Conservation (phyloP, 345 rosid species). For the Garcia nutans region DNA sequence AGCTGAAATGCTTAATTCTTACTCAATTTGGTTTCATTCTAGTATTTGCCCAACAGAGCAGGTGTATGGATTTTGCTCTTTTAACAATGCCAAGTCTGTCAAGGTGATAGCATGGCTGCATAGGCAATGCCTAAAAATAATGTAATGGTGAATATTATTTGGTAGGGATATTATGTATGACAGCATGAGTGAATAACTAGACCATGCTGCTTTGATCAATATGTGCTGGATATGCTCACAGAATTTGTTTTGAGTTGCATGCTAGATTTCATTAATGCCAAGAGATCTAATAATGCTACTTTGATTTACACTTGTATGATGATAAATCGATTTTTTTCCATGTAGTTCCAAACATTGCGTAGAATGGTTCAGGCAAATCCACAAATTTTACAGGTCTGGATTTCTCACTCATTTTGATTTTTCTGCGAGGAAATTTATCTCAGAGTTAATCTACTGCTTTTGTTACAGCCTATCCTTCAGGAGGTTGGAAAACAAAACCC, state of each 20-base stretch:
- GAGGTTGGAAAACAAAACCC: slow-evolving; percentile 99
- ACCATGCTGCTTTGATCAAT: not conserved
- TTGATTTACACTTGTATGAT: not conserved
- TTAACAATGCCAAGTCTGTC: not conserved
- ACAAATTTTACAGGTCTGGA: slow-evolving; percentile 78
- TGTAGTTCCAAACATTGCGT: slow-evolving; percentile 86
- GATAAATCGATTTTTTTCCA: not conserved
- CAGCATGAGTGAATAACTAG: not conserved
- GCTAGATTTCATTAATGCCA: not conserved
- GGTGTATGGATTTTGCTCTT: not conserved
- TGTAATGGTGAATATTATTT: not conserved
- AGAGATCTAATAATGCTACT: not conserved
- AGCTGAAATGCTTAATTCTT: not conserved
- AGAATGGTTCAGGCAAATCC: slow-evolving; percentile 96
- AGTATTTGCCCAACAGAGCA: not conserved
- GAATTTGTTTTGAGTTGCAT: not conserved
- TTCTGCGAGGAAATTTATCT: not conserved
- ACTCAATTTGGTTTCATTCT: not conserved
- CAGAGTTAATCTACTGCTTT: slow-evolving; percentile 19
- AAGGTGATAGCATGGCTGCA: not conserved
- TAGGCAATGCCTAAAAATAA: not conserved
- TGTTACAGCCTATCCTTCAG: slow-evolving; percentile 92
- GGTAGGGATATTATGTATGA: not conserved
- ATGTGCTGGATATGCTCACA: not conserved
- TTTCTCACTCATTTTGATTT: not conserved